These are phyloP conservation scores for Stephania japonica DNA, from an alignment of 164 flowering plant genomes.

Conservation along the genomic window DNA sequence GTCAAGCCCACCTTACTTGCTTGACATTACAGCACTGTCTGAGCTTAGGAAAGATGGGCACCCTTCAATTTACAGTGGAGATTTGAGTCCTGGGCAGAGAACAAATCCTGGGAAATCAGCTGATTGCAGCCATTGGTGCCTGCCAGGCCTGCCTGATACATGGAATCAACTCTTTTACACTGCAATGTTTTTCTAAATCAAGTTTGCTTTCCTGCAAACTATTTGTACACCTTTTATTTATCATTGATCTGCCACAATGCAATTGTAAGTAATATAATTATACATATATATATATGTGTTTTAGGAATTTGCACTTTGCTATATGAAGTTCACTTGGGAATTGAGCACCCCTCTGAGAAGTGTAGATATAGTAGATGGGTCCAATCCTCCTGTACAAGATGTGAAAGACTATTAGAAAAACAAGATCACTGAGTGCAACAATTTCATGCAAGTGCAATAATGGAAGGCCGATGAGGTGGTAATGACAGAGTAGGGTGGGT, in stretches of 20 bases:
- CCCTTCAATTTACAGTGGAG: conserved; percentile 82
- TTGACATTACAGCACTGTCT: conserved; percentile 77
- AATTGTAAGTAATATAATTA: conserved; percentile 1
- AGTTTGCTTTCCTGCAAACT: too few relatives aligned
- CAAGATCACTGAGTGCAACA: background rate
- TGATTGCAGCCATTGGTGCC: conserved; percentile 98
- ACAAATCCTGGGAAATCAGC: conserved; percentile 64
- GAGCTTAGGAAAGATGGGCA: conserved; percentile 83
- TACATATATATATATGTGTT: background rate
- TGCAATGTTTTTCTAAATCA: conserved; percentile 42
- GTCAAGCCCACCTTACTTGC: conserved; percentile 45
- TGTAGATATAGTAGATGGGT: background rate
- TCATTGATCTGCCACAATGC: background rate
- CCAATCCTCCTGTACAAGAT: background rate
- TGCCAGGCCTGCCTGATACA: conserved; percentile 93
- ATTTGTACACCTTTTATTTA: background rate
- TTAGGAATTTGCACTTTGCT: background rate
- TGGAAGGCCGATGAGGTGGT: background rate
- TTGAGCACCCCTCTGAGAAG: background rate
- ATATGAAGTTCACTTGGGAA: background rate
- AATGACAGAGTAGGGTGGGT: background rate
- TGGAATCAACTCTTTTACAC: conserved; percentile 86
- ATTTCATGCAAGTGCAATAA: background rate
- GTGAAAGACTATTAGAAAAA: background rate
- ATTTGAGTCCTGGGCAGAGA: conserved; percentile 53